Evolutionary conservation across 345 rosid genomes (phyloP), one percentile per base, ranked within the genome.

Genomic region (Bruguiera parviflora): DNA sequence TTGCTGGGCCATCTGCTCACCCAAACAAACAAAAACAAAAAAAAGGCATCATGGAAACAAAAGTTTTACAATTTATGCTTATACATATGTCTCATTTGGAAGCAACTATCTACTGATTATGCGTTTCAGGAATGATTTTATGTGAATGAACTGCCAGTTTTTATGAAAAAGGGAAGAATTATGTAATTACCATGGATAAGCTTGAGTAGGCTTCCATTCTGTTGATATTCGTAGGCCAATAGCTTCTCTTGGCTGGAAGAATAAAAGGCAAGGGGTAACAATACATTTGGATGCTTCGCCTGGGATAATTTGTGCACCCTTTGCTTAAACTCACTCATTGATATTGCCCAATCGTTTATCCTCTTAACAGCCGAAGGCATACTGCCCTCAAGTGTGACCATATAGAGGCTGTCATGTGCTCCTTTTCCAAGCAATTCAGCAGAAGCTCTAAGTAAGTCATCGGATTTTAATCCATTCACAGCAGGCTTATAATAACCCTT

Each of bases 401-500:
- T 84, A 56, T 84, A 88, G 6, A 88, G 82, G 69, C 83, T 86
- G 43, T 85, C 69, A 3, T 83, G 79, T 53, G 76, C 80, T 63
- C 90, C 89, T 75, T 80, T 80, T 28, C 83, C 83, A 1, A 88
- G 76, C 83, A 86, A 67, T 78, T 84, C 89, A 0, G 90, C 93
- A 1, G 93, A 90, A 55, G 93, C 93, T 33, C 65, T 74, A 27
- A 86, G 75, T 66, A 88, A 43, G 74, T 88, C 90, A 60, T 83
- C 86, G 15, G 83, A 84, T 56, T 58, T 81, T 68, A 88, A 29
- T 20, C 83, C 85, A 27, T 67, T 80, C 58, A 69, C 70, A 0
- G 66, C 55, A 8, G 86, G 84, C 84, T 88, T 3, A 89, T 78
- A 18, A 86, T 71, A 10, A 86, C 73, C 8, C n/a, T 27, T 27